These are phyloP conservation scores for Mycena amicta DNA, from an alignment of 768 basidiomycete species.

Conservation along the genomic window DNA sequence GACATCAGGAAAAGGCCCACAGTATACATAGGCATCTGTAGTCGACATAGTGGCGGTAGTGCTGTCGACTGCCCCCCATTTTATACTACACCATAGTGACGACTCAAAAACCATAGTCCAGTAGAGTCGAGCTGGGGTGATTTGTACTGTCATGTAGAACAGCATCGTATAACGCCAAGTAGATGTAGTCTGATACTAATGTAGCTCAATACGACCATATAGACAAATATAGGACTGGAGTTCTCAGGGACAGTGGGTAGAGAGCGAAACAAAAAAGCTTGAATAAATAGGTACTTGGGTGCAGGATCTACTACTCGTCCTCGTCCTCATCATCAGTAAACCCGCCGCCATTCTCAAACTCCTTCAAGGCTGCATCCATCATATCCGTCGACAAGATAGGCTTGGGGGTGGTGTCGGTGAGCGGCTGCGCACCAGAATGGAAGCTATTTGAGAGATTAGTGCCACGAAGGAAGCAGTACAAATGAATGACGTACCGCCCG, in stretches of 20 bases:
- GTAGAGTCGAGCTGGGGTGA: neutral
- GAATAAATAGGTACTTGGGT: neutral
- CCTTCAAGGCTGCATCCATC: neutral
- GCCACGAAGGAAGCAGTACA: neutral
- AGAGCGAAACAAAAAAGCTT: neutral
- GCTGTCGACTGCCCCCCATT: neutral
- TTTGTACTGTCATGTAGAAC: neutral
- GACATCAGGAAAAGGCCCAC: conserved; percentile 4
- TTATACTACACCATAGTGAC: conserved; percentile 3
- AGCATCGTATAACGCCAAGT: neutral
- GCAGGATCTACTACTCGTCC: neutral
- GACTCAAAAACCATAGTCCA: neutral
- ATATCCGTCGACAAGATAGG: neutral
- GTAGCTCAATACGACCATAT: neutral
- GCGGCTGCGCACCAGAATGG: conserved; percentile 6
- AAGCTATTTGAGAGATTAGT: neutral
- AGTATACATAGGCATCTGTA: neutral
- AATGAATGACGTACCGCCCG: conserved; percentile 7
- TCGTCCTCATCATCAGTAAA: neutral
- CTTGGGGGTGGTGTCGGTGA: neutral
- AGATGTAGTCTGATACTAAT: neutral
- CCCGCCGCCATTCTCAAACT: neutral
- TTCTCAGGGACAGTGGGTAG: too few species aligned
- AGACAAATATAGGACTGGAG: neutral
- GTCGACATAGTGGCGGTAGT: conserved; percentile 1